Evolutionary conservation across 2,329 filamentous ascomycete species (phyloP), one percentile per base, ranked within the genome.

Genomic region (Hypoxylon rubiginosum): DNA sequence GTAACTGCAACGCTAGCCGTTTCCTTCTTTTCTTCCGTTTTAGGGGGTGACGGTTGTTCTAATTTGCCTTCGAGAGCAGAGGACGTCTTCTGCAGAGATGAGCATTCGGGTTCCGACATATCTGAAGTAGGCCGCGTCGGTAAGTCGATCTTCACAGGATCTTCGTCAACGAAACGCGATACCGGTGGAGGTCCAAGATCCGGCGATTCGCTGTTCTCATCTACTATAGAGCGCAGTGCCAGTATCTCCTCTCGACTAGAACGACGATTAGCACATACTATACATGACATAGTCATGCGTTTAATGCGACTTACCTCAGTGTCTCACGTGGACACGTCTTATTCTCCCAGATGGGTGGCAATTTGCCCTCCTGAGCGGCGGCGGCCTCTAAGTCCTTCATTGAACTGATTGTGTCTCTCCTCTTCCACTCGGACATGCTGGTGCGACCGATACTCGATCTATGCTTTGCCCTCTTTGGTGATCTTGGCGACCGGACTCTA

Each of bases 341-440:
- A 75, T 88, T 86, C 77, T 95, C 92, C 39, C 85, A 81, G 54
- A 95, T 93, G 0, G 89, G 88, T 8, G 90, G 86, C 70, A 92
- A 76, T 73, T 87, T 82, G 21, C 84, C 83, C 70, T 89, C 84
- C 68, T 86, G 82, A 24, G 75, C 71, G 68, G 86, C 79, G 72
- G 85, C 72, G 73, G 78, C 73, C 71, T 89, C 86, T 26, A 84
- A 78, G 32, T 89, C 83, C 58, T 72, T 67, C 70, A 72, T 74
- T 7, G 73, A 76, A 52, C 68, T 65, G 74, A 85, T 81, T 65
- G 84, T 79, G 73, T 89, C 82, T 69, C 86, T 83, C 73, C 87
- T 83, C 54, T 85, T 84, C 74, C 84, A 85, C 64, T 87, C 85
- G 1, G 85, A 83, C 4, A 86, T 85, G 71, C 85, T 86, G 13